Conservation (phyloP, 176 grass and related monocot species). For the Phragmites australis region DNA sequence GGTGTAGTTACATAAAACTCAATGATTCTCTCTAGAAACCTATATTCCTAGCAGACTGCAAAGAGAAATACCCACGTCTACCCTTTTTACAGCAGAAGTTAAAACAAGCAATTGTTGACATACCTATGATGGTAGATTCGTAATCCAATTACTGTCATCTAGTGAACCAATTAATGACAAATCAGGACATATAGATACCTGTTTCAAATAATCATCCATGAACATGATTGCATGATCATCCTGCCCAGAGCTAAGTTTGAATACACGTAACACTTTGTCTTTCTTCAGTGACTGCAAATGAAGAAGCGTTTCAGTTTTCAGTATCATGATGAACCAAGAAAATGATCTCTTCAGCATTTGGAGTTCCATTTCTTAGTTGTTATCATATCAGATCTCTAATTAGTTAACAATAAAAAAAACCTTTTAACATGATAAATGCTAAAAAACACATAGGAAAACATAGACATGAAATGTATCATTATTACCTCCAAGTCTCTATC, state of each 20-base stretch:
- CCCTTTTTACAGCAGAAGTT: background rate
- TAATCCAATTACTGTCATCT: background rate
- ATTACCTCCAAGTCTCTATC: slow-evolving; percentile 85
- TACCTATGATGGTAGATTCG: background rate
- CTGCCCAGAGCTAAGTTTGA: slow-evolving; percentile 82
- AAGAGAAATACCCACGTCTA: background rate
- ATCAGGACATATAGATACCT: slow-evolving; percentile 44
- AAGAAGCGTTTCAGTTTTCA: slow-evolving; percentile 9
- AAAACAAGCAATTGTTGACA: background rate
- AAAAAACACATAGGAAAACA: slow-evolving; percentile 28
- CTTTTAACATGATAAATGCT: slow-evolving; percentile 1
- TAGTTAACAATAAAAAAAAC: background rate
- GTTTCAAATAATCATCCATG: slow-evolving; percentile 81
- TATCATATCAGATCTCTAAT: no score
- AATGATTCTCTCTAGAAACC: background rate
- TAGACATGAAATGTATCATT: background rate
- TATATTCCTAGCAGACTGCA: background rate
- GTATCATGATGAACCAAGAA: background rate
- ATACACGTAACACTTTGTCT: slow-evolving; percentile 62
- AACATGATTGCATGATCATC: slow-evolving; percentile 97
- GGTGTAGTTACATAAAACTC: background rate
- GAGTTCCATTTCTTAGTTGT: no score
- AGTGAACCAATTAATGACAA: slow-evolving; percentile 14
- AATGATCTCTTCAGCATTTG: no score
- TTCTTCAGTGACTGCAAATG: slow-evolving; percentile 70